Evolutionary conservation across 2,329 filamentous ascomycete genomes (phyloP).

Genomic region (Talaromyces sp.): DNA sequence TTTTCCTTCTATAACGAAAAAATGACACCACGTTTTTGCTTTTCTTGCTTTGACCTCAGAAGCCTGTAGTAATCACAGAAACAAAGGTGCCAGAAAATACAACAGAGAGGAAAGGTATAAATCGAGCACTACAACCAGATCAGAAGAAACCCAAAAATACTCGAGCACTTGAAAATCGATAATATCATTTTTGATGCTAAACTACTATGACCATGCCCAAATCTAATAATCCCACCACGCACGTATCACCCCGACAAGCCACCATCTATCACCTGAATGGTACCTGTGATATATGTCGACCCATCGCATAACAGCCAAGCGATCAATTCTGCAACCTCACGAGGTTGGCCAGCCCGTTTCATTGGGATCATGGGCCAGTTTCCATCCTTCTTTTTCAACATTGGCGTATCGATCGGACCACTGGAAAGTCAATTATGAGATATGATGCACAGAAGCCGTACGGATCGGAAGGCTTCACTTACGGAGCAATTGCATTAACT

Average conservation of each 20-base stretch:
- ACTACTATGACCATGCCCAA: not conserved
- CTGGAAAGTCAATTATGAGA: not conserved
- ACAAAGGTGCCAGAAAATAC: too few relatives aligned
- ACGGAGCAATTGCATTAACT: not conserved
- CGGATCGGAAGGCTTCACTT: not conserved
- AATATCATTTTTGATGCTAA: too few relatives aligned
- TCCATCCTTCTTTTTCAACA: not conserved
- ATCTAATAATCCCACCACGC: not conserved
- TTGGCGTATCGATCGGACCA: not conserved
- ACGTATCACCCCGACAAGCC: not conserved
- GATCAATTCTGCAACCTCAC: not conserved
- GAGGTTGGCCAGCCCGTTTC: not conserved
- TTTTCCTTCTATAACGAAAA: too few relatives aligned
- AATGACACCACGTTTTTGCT: too few relatives aligned
- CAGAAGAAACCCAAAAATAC: too few relatives aligned
- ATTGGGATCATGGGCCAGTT: not conserved
- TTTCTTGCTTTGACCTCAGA: too few relatives aligned
- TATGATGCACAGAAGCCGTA: not conserved
- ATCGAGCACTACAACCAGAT: too few relatives aligned
- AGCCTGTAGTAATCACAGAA: too few relatives aligned
- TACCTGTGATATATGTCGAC: not conserved
- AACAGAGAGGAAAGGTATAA: too few relatives aligned
- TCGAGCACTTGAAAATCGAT: too few relatives aligned
- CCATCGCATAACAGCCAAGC: not conserved
- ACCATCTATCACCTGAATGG: not conserved